phyloP scores from a whole-genome alignment of 306 rosid species.

The Malus domestica region DNA sequence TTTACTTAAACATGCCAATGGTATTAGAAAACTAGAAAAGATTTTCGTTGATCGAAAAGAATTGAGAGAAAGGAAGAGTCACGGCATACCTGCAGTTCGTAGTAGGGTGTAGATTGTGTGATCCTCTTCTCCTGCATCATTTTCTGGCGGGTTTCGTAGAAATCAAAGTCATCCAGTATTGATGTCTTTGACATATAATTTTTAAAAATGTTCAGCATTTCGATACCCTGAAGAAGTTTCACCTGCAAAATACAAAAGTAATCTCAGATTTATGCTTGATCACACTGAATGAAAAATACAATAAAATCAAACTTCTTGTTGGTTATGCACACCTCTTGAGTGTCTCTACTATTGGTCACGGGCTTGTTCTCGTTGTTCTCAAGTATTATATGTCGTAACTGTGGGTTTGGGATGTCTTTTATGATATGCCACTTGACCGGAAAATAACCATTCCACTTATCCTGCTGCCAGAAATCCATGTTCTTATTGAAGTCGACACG shows the following conservation, averaged over 20 bases:
- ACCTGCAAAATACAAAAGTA: slow-evolving; percentile 46
- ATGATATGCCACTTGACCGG: slow-evolving; percentile 84
- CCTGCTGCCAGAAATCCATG: slow-evolving; percentile 94
- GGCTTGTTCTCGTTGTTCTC: slow-evolving; percentile 86
- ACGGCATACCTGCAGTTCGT: slow-evolving; percentile 36
- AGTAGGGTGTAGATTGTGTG: slow-evolving; percentile 35
- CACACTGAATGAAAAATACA: neutral
- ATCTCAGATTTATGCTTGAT: neutral
- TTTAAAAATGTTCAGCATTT: slow-evolving; percentile 56
- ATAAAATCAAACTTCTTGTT: neutral
- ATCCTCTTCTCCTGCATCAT: slow-evolving; percentile 63
- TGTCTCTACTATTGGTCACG: slow-evolving; percentile 81
- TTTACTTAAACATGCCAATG: no score
- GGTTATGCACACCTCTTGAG: slow-evolving; percentile 59
- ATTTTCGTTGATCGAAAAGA: slow-evolving; percentile 5
- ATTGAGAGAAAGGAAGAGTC: neutral
- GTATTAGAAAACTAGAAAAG: no score
- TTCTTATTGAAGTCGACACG: slow-evolving; percentile 63
- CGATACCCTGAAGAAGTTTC: slow-evolving; percentile 46
- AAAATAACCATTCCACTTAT: slow-evolving; percentile 81
- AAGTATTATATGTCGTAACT: slow-evolving; percentile 65
- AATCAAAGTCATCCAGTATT: slow-evolving; percentile 67
- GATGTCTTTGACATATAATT: slow-evolving; percentile 48
- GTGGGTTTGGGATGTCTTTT: slow-evolving; percentile 73
- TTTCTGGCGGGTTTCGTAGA: slow-evolving; percentile 74